Conservation (phyloP, 192 early-diverging fungal genomes). For the Rhizoclosmatium sp. region DNA sequence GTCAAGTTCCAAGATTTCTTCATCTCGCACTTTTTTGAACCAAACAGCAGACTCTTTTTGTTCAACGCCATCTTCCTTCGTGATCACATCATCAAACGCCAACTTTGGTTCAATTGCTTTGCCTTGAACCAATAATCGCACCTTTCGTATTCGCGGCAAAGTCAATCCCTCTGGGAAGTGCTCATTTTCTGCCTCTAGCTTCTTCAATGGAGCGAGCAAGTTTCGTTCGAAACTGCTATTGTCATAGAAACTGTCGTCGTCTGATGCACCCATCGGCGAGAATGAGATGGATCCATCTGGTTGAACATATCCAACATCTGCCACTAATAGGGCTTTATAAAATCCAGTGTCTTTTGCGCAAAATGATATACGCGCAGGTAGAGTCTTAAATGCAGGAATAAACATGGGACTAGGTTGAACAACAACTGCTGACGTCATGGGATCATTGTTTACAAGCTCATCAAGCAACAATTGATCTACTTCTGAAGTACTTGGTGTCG, state of each 20-base stretch:
- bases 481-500: constrained; percentile 3
- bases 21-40: constrained; percentile 19
- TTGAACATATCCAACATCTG: constrained; percentile 59
- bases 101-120: constrained; percentile 27
- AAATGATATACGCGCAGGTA: constrained; percentile 46
- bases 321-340: constrained; percentile 50
- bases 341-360: constrained; percentile 41
- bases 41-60: constrained; percentile 11
- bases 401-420: constrained; percentile 38
- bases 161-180: constrained; percentile 19
- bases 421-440: constrained; percentile 38
- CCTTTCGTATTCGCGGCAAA: constrained; percentile 26
- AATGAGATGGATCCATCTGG: constrained; percentile 41
- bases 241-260: neutral
- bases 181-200: neutral
- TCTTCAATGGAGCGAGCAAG: constrained; percentile 21
- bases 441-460: constrained; percentile 39
- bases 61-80: neutral
- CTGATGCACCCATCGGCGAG: constrained; percentile 12
- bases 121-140: constrained; percentile 28
- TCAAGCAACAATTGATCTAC: constrained; percentile 41
- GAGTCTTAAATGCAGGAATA: constrained; percentile 50
- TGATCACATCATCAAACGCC: neutral
- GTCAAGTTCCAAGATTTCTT: neutral
- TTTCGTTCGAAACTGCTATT: constrained; percentile 27